Conservation (phyloP, 176 grass and related monocot genomes). For the Saccharum officinarum region DNA sequence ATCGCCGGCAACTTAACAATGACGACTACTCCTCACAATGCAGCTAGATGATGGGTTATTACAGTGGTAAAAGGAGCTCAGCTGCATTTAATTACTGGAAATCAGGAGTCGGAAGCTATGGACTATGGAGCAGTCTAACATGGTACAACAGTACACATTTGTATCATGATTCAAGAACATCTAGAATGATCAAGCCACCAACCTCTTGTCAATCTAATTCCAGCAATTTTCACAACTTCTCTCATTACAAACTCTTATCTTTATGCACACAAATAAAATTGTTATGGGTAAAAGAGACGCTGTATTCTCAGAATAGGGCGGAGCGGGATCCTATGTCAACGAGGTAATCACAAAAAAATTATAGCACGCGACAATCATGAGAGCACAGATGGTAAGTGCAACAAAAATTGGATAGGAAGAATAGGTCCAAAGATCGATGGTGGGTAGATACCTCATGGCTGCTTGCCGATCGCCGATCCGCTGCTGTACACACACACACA, state of each 20-base stretch:
- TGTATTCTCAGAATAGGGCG: background rate
- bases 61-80: background rate
- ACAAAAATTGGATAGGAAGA: background rate
- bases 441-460: slow-evolving; percentile 30
- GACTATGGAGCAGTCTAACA: background rate
- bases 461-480: background rate
- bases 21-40: background rate
- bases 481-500: slow-evolving; percentile 11
- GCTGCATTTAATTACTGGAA: background rate
- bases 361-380: background rate
- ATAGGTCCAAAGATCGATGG: background rate
- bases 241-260: background rate
- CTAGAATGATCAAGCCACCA: background rate
- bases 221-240: no score
- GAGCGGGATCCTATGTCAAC: background rate
- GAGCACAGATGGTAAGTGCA: background rate
- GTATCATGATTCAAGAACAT: background rate
- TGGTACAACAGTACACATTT: background rate
- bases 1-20: background rate
- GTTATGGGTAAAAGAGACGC: background rate
- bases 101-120: background rate
- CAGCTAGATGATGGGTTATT: background rate
- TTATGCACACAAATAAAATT: background rate
- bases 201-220: background rate
- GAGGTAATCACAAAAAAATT: background rate